These are phyloP conservation scores for Dimargaris cristalligena DNA, from an alignment of 192 early-diverging fungal species.

Conservation along the genomic window DNA sequence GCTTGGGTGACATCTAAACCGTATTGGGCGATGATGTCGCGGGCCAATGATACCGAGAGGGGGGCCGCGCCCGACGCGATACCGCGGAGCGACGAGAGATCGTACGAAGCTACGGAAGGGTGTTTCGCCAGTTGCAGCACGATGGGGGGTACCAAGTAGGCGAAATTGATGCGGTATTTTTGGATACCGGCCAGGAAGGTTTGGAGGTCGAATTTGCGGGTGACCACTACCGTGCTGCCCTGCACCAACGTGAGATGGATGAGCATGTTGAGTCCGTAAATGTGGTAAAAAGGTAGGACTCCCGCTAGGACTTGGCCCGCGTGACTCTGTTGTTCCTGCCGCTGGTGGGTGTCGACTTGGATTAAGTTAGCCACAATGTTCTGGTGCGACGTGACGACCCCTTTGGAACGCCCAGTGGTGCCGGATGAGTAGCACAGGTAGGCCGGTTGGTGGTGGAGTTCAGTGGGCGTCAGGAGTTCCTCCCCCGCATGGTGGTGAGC, in stretches of 20 bases:
- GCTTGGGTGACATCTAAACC: slow-evolving; percentile 31
- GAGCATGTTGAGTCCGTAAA: slow-evolving; percentile 43
- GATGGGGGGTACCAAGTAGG: slow-evolving; percentile 47
- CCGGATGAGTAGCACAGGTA: slow-evolving; percentile 57
- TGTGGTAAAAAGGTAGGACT: slow-evolving; percentile 62
- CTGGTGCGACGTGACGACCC: slow-evolving; percentile 44
- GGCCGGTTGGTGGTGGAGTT: slow-evolving; percentile 18
- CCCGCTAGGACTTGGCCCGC: not conserved
- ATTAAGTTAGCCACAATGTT: slow-evolving; percentile 50
- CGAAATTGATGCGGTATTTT: slow-evolving; percentile 49
- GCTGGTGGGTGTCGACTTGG: slow-evolving; percentile 21
- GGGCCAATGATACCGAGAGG: slow-evolving; percentile 44
- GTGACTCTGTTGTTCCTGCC: slow-evolving; percentile 8
- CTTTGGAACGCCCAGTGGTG: slow-evolving; percentile 50
- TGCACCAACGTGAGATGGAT: slow-evolving; percentile 21
- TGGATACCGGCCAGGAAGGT: slow-evolving; percentile 44
- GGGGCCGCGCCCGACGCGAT: slow-evolving; percentile 70
- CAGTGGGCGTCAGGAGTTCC: too few relatives aligned
- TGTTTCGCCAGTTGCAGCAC: slow-evolving; percentile 55
- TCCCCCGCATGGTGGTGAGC: too few relatives aligned
- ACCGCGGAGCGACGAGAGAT: slow-evolving; percentile 42
- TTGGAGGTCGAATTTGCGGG: slow-evolving; percentile 60
- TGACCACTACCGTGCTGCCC: slow-evolving; percentile 22
- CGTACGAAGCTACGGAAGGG: slow-evolving; percentile 50
- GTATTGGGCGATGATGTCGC: slow-evolving; percentile 27